Evolutionary conservation across 2,329 filamentous ascomycete genomes (phyloP).

Genomic region (Sporothrix brasiliensis): DNA sequence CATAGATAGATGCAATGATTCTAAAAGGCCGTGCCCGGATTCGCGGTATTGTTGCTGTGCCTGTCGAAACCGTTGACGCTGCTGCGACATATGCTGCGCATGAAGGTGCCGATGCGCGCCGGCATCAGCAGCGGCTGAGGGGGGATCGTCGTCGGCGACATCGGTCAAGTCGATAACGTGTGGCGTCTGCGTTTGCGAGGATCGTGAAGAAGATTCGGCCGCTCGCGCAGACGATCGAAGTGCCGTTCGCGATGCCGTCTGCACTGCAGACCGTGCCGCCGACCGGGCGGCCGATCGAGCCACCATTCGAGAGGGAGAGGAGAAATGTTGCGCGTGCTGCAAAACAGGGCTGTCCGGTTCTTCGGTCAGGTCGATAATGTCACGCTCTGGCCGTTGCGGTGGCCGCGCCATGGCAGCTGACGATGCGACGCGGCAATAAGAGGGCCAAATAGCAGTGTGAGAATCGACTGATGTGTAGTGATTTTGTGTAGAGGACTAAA

Average conservation of each 20-base stretch:
- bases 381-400: not conserved
- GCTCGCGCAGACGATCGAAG: not conserved
- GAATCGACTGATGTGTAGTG: not conserved
- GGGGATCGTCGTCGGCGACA: slow-evolving; percentile 11
- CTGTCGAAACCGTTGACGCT: not conserved
- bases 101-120: not conserved
- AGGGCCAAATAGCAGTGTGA: not conserved
- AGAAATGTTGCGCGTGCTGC: slow-evolving; percentile 5
- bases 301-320: not conserved
- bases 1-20: too few species aligned
- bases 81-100: not conserved
- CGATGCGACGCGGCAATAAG: too few species aligned
- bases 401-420: not conserved
- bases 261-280: not conserved
- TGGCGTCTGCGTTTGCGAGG: not conserved
- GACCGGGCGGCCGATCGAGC: not conserved
- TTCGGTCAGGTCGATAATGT: slow-evolving; percentile 54
- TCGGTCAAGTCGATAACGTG: slow-evolving; percentile 28
- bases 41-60: too few species aligned
- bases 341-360: slow-evolving; percentile 53
- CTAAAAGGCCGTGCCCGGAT: too few species aligned
- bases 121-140: not conserved
- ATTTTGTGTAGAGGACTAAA: not conserved
- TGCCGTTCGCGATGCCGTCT: not conserved
- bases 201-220: not conserved